These are phyloP conservation scores for Diaporthe vaccinii DNA, from an alignment of 2,329 filamentous ascomycete species.

Conservation along the genomic window DNA sequence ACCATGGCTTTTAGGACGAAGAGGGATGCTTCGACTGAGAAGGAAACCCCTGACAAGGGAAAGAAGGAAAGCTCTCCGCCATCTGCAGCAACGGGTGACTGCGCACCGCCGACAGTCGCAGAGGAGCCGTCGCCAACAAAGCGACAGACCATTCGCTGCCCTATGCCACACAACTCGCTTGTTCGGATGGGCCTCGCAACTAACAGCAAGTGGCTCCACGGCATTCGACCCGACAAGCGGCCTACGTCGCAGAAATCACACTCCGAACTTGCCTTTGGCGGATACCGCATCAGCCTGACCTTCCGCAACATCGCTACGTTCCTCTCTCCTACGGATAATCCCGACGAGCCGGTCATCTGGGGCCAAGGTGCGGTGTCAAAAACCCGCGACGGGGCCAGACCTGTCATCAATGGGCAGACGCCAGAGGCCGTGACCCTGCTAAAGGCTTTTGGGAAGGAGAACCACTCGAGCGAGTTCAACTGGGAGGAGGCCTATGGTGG, in stretches of 20 bases:
- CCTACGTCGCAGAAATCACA: constrained; percentile 73
- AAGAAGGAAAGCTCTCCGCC: not conserved
- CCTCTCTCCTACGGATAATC: constrained; percentile 54
- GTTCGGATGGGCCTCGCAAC: constrained; percentile 85
- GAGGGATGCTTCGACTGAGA: constrained; percentile 55
- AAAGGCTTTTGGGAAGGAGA: constrained; percentile 86
- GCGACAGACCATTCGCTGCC: constrained; percentile 75
- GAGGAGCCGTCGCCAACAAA: constrained; percentile 45
- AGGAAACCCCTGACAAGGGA: not conserved
- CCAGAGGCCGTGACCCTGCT: constrained; percentile 78
- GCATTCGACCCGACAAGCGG: constrained; percentile 91
- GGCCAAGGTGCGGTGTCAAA: constrained; percentile 89
- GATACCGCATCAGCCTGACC: constrained; percentile 90
- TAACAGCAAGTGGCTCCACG: constrained; percentile 90
- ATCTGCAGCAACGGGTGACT: not conserved
- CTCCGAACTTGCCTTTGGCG: constrained; percentile 78
- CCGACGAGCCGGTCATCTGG: constrained; percentile 78
- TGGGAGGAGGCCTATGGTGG: constrained; percentile 82
- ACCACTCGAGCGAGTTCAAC: constrained; percentile 78
- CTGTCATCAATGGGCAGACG: constrained; percentile 78
- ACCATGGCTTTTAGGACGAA: constrained; percentile 93
- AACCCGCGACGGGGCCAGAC: constrained; percentile 67
- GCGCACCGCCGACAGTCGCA: not conserved
- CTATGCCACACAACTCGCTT: constrained; percentile 89
- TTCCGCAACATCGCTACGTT: constrained; percentile 93